Evolutionary conservation across 257 asterid genomes (phyloP).

Genomic region (Anisodus tanguticus): DNA sequence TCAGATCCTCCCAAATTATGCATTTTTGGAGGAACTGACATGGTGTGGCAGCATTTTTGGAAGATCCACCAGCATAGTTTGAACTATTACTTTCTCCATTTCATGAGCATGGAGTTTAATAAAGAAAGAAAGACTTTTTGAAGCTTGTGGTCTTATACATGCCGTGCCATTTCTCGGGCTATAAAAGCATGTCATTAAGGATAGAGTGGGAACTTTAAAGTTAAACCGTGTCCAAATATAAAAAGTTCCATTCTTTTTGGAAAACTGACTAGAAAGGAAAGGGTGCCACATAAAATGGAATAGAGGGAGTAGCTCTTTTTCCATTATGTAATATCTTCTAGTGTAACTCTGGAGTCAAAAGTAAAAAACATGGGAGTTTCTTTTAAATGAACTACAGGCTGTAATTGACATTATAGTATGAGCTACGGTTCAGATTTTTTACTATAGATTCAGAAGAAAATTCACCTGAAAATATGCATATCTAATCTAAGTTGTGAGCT

Average conservation of each 20-base stretch:
- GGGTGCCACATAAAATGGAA: not conserved
- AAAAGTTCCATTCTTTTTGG: not conserved
- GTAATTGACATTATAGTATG: constrained; percentile 9
- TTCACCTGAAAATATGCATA: not conserved
- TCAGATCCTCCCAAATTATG: constrained; percentile 19
- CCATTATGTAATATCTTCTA: constrained; percentile 6
- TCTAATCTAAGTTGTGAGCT: not conserved
- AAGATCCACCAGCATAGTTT: not conserved
- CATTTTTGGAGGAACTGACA: not conserved
- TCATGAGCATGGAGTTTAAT: not conserved
- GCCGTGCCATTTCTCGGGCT: not conserved
- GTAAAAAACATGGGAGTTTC: not conserved
- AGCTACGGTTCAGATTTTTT: not conserved
- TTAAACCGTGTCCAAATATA: not conserved
- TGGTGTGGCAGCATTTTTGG: not conserved
- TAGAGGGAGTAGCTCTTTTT: not conserved
- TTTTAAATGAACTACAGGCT: not conserved
- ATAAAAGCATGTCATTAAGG: not conserved
- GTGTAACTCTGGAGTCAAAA: constrained; percentile 7
- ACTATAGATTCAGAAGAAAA: not conserved
- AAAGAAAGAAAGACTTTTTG: not conserved
- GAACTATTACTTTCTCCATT: constrained; percentile 6
- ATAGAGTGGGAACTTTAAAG: not conserved
- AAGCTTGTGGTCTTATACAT: not conserved
- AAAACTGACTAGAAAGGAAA: not conserved